These are phyloP conservation scores for rapeseed (Brassica napus) DNA, from an alignment of 345 rosid species.

Conservation along the genomic window DNA sequence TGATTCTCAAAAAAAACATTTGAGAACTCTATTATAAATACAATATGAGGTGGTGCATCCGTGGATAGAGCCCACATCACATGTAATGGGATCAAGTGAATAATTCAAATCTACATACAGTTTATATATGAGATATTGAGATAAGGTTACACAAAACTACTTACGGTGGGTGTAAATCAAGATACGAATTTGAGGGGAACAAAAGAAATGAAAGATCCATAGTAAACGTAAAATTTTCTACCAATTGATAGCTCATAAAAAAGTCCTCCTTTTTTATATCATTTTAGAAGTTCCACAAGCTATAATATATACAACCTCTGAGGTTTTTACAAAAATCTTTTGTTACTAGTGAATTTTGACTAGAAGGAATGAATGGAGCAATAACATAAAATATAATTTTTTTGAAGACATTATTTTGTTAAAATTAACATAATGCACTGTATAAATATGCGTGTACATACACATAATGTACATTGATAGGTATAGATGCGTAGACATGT, in stretches of 20 bases:
- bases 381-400: not conserved
- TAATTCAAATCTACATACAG: slow-evolving; percentile 13
- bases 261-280: not conserved
- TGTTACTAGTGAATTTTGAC: not conserved
- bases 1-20: not conserved
- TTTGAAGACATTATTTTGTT: not conserved
- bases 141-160: slow-evolving; percentile 22
- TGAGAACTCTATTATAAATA: not conserved
- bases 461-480: not conserved
- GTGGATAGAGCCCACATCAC: slow-evolving; percentile 32
- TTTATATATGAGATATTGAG: slow-evolving; percentile 16
- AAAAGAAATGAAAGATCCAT: not conserved
- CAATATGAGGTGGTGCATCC: slow-evolving; percentile 19
- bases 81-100: slow-evolving; percentile 24
- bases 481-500: slow-evolving; percentile 14
- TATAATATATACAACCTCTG: not conserved
- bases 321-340: not conserved
- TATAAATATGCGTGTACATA: not conserved
- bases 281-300: not conserved
- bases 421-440: not conserved
- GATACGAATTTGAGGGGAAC: not conserved
- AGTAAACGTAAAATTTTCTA: not conserved
- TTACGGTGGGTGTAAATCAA: slow-evolving; percentile 14
- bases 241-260: not conserved
- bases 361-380: not conserved